These are phyloP conservation scores for Balamuthia mandrillaris DNA, from an alignment of 208 protist species.

Conservation along the genomic window DNA sequence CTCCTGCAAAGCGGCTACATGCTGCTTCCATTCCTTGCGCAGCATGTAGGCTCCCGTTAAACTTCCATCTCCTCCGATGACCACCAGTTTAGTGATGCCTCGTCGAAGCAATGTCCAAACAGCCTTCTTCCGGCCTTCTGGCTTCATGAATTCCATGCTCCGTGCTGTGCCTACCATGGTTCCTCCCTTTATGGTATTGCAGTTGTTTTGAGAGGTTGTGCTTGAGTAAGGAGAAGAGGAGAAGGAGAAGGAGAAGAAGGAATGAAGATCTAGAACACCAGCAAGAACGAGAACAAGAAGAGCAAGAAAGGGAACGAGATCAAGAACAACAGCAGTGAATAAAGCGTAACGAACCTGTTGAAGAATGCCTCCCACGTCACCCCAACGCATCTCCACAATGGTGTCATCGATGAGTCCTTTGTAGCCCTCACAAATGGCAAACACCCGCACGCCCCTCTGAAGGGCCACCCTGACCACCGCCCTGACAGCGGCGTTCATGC, in stretches of 20 bases:
- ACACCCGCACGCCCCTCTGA: conserved; percentile 42
- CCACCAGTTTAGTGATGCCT: conserved; percentile 60
- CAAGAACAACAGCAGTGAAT: background rate
- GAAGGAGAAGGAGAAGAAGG: background rate
- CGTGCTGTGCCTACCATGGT: conserved; percentile 70
- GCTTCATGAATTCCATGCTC: conserved; percentile 55
- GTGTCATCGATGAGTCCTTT: conserved; percentile 62
- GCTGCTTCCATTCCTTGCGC: background rate
- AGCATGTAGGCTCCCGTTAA: conserved; percentile 54
- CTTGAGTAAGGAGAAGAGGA: background rate
- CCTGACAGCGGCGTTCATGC: conserved; percentile 73
- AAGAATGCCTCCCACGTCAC: conserved; percentile 54
- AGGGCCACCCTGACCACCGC: conserved; percentile 47
- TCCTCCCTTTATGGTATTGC: conserved; percentile 43
- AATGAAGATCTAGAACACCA: background rate
- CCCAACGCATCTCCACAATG: conserved; percentile 56
- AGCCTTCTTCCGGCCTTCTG: conserved; percentile 35
- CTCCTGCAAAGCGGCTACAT: conserved; percentile 46
- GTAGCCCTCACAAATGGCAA: conserved; percentile 61
- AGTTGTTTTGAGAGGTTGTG: background rate
- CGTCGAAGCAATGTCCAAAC: conserved; percentile 42
- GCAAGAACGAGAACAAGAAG: background rate
- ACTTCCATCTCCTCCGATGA: conserved; percentile 69
- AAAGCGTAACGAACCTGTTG: conserved; percentile 6
- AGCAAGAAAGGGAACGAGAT: conserved; percentile 16